Base-by-base conservation (phyloP, 768 basidiomycete genomes). In the Pleurotus eryngii region DNA sequence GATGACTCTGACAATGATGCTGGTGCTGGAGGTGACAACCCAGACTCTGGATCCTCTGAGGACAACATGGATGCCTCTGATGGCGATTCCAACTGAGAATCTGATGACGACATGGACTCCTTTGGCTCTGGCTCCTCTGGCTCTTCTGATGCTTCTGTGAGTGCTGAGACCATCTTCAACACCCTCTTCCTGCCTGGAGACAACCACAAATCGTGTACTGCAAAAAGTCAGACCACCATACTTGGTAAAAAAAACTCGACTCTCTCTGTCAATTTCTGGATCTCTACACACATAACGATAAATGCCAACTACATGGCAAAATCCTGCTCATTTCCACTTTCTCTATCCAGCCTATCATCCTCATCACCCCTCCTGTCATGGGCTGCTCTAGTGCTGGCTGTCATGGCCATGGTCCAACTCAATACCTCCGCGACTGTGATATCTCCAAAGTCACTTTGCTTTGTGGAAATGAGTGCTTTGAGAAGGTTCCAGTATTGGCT, bases 401-500 rank as follows among this genome's bases (percentile, higher is more conserved):
- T 48, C 5, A 47, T 15, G 24, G 49, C 11, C 11, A 20, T 15
- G 27, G 24, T 39, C 57, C 40, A 1, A 24, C 14, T 47, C 51
- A 45, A 22, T 50, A 15, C 27, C 26, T 20, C 15, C 49, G 30
- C 1, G 30, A 50, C 1, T 12, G 49, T 15, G 63, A 64, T 42
- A 57, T 62, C 42, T 53, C 63, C 6, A 5, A 22, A 26, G 61
- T 62, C 8, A 64, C 53, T 9, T 57, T 64, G 40, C 51, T 64
- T 17, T 56, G 57, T 58, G 61, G 49, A 18, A 46, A 26, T 35
- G 47, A 26, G 14, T 18, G 43, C 40, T 50, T 51, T 50, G 6
- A 38, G 18, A 40, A 63, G 55, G 55, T 58, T 27, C 49, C 57
- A 22, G 62, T 63, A 18, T 49, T 63, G 9, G 56, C 58, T 46